These are phyloP conservation scores for Blastobotrys persicus DNA, from an alignment of 1,139 yeast genomes.

Conservation along the genomic window DNA sequence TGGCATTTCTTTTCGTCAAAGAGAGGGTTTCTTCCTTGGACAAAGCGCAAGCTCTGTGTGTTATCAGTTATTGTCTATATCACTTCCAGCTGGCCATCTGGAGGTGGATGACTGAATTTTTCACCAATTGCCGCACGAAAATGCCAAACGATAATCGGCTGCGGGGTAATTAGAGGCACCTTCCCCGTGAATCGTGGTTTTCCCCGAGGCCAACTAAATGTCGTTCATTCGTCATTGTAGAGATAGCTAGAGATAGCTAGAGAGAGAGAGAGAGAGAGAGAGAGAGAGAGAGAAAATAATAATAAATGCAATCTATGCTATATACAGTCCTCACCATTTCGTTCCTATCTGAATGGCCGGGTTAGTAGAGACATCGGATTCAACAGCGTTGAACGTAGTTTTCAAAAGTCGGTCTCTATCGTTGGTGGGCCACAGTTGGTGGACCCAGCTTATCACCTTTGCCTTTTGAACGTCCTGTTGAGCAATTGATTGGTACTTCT, in stretches of 20 bases:
- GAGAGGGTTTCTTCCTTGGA: no score
- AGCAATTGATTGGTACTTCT: constrained; percentile 30
- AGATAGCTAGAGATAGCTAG: no score
- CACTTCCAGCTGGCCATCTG: no score
- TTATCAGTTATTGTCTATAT: no score
- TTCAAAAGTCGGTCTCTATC: constrained; percentile 18
- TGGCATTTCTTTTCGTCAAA: no score
- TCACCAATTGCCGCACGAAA: neutral
- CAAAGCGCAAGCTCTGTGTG: no score
- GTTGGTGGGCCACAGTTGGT: constrained; percentile 16
- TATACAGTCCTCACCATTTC: constrained; percentile 25
- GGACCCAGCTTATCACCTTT: constrained; percentile 15
- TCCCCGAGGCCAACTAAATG: no score
- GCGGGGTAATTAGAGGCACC: neutral
- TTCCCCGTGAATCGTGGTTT: neutral
- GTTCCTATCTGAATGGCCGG: constrained; percentile 28
- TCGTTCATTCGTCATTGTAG: no score
- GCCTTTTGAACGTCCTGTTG: constrained; percentile 17
- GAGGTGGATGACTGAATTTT: neutral
- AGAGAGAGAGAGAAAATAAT: no score
- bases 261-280: no score
- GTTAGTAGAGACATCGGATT: constrained; percentile 15
- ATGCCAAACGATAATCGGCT: neutral
- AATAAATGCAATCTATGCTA: no score
- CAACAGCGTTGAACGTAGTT: constrained; percentile 24